Base-by-base conservation (phyloP, 139 green algal species). In the Monoraphidium neglectum region DNA sequence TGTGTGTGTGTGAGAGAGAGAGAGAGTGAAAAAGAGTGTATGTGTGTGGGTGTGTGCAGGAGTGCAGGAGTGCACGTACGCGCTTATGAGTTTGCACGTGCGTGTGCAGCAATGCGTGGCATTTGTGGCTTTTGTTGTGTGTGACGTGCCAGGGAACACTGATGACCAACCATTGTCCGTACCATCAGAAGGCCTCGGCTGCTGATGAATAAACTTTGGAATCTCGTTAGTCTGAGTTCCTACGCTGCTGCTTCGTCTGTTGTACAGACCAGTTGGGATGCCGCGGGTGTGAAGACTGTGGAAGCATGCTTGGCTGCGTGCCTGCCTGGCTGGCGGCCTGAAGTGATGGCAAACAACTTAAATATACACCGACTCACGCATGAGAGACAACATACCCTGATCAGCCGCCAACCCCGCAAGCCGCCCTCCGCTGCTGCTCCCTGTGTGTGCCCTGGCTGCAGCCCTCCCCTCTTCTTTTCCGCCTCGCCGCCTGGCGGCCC, bases 221-320 rank as follows among this genome's bases (percentile, higher is more conserved):
- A 92, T 92, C 87, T 92, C 87, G 87, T 92, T 92, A 88, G 72
- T 35, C 87, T 92, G 87, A 92, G 83, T 69, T 54, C 35, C 18
- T 56, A 26, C 24, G 13, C 35, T 70, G 57, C 18, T 65, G 10
- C 57, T 6, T 12, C 57, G 16, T 32, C 10, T 65, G 18, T 32
- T 35, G n/a, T n/a, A n/a, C n/a, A n/a, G n/a, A n/a, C n/a, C n/a
- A n/a, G n/a, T n/a, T n/a, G n/a, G n/a, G n/a, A n/a, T n/a, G n/a
- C n/a, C n/a, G n/a, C n/a, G n/a, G n/a, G n/a, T n/a, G n/a, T n/a
- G n/a, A n/a, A n/a, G n/a, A n/a, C n/a, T n/a, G n/a, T n/a, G n/a
- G n/a, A n/a, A n/a, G n/a, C n/a, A n/a, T n/a, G n/a, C n/a, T n/a
- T n/a, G n/a, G n/a, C n/a, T n/a, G n/a, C n/a, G n/a, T n/a, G n/a